A percentile compares a stretch with the other conserved stretches of the same genome.
Evolutionary conservation across 257 asterid genomes (phyloP).

Genomic region (Coffea canephora): DNA sequence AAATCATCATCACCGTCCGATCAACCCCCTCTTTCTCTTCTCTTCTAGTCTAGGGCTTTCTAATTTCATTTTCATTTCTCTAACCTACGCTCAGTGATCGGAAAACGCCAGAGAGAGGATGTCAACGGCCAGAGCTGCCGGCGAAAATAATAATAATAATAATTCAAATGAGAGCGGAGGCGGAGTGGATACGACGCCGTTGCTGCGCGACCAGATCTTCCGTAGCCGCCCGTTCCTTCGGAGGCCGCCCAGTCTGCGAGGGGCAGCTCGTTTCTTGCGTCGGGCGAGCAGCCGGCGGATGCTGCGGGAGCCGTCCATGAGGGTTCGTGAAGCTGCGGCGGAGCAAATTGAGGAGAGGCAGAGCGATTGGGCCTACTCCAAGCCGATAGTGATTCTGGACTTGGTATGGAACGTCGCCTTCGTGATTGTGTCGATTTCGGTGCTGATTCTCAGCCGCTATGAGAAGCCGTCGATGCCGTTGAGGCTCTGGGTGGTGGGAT

Average conservation of each 20-base stretch:
- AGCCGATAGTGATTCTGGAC: conserved; percentile 79
- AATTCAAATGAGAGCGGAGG: conserved; percentile 1
- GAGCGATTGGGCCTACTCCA: conserved; percentile 92
- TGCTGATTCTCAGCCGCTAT: conserved; percentile 34
- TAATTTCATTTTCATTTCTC: not conserved
- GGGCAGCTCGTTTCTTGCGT: conserved; percentile 49
- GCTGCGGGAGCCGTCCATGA: conserved; percentile 47
- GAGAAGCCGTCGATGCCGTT: conserved; percentile 42
- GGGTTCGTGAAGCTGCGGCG: conserved; percentile 53
- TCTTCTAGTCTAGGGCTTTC: conserved; percentile 9
- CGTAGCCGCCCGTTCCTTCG: conserved; percentile 52
- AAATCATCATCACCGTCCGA: no score
- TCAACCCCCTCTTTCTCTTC: not conserved
- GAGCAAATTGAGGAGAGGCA: conserved; percentile 75
- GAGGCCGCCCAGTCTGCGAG: conserved; percentile 59
- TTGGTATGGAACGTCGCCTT: conserved; percentile 77
- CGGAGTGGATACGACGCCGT: conserved; percentile 48
- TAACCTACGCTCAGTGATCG: not conserved
- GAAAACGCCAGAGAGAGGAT: conserved; percentile 17
- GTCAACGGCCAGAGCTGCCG: conserved; percentile 30
- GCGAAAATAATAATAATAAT: conserved; percentile 8
- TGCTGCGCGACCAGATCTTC: conserved; percentile 52
- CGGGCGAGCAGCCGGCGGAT: conserved; percentile 46
- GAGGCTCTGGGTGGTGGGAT: conserved; percentile 48
- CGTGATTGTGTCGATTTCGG: conserved; percentile 42